A percentile compares a stretch with the other conserved stretches of the same genome.
Evolutionary conservation across 2,329 filamentous ascomycete species (phyloP).

Genomic region (Pseudocercospora pini-densiflorae): DNA sequence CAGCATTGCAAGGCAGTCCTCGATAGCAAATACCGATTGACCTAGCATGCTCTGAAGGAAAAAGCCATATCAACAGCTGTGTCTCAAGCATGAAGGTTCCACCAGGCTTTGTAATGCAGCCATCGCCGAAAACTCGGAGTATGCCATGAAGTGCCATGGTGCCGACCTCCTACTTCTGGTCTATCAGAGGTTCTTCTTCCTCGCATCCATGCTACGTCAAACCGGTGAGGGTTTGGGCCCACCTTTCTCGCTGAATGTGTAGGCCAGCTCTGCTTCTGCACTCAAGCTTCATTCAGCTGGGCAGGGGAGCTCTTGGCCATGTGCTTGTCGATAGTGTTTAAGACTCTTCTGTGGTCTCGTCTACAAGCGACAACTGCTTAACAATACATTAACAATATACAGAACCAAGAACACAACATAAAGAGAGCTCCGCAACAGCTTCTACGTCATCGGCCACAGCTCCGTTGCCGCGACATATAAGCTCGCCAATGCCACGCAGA

Average conservation of each 20-base stretch:
- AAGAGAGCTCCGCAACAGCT: not conserved
- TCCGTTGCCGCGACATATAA: slow-evolving; percentile 2
- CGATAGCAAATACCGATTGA: no score
- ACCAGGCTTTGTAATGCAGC: not conserved
- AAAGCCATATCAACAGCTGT: not conserved
- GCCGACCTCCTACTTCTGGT: no score
- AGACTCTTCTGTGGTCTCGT: no score
- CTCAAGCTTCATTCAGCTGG: no score
- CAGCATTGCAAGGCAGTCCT: no score
- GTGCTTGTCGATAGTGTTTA: no score
- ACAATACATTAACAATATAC: not conserved
- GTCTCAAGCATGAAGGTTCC: not conserved
- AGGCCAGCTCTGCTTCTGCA: no score
- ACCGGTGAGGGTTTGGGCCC: no score
- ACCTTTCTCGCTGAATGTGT: no score
- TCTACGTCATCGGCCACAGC: slow-evolving; percentile 2
- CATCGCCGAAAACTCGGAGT: not conserved
- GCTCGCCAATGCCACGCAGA: slow-evolving; percentile 5
- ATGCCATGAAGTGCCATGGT: not conserved
- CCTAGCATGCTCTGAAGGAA: not conserved
- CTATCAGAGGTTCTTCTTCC: no score
- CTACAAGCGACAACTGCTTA: not conserved
- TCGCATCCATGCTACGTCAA: no score
- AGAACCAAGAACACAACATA: not conserved
- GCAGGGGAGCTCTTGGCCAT: no score